Base-by-base conservation (phyloP, 2,329 filamentous ascomycete species). In the Microcyclospora tardicrescens region DNA sequence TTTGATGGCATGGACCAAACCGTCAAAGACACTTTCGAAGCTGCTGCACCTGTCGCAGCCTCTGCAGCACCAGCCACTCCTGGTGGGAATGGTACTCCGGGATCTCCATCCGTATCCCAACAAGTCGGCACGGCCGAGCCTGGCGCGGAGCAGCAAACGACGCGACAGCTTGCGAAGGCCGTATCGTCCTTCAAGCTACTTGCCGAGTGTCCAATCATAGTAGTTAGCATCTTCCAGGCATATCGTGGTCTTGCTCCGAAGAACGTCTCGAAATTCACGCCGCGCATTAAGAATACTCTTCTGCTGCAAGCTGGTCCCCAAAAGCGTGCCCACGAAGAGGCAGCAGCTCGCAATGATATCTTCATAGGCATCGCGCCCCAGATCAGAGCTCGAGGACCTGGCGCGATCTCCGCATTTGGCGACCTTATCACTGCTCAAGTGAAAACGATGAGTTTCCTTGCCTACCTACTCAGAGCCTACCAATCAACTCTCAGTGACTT, bases 111-210 rank as follows among this genome's bases (percentile, higher is more conserved):
- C 8, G 80, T 83, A 2, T 81, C 85, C 1, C 49, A 52, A 16
- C 46, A 52, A 8, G 34, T 49, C 11, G 40, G 45, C 14, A 49
- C 59, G 16, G 55, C 80, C 13, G 91, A 96, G 45, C 73, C 94
- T 36, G 84, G 79, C 5, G 73, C 78, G 11, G 87, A 95, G 51
- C 81, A 85, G 52, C 49, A 52, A 32, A 84, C 89, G 55, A 81
- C 76, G 39, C 78, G 87, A 42, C 81, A 84, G 35, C 63, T 98
- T 28, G 67, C 87, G 39, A 93, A 85, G 61, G 91, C 91, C 24
- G 95, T 95, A 84, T 85, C 94, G 58, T 98, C 91, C 1, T 98
- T 99, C 73, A 98, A 96, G 61, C 89, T 98, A 16, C 73, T 98
- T 4, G 86, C 89, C 1, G 91, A 99, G 60, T 98, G 91, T 52